Percentiles rank a stretch among this genome's conserved stretches.
These are phyloP conservation scores for Nakaseomyces bracarensis DNA, from an alignment of 1,139 yeast genomes.

Conservation along the genomic window DNA sequence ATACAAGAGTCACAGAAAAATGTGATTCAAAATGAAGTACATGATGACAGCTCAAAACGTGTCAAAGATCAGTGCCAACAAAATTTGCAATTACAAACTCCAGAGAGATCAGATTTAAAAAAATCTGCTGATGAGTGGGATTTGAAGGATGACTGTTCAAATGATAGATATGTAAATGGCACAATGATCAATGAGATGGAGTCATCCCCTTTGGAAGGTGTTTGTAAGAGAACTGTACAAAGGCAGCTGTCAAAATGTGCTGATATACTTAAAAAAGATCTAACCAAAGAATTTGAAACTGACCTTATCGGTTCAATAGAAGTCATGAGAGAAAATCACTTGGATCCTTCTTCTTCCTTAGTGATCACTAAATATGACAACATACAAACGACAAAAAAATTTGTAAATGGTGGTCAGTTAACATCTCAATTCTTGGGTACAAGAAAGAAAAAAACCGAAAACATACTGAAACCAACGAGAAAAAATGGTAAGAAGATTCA, in stretches of 20 bases:
- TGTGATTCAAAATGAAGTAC: too few species aligned
- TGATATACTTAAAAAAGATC: background rate
- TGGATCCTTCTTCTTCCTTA: background rate
- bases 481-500: constrained; percentile 10
- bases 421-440: constrained; percentile 3
- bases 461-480: constrained; percentile 3
- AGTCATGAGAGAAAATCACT: background rate
- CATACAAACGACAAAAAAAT: constrained; percentile 2
- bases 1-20: too few species aligned
- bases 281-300: constrained; percentile 8
- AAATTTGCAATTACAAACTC: constrained; percentile 12
- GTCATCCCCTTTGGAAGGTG: constrained; percentile 3
- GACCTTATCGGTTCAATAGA: constrained; percentile 8
- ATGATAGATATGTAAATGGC: background rate
- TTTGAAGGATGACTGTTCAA: background rate
- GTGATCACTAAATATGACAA: constrained; percentile 11
- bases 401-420: constrained; percentile 1
- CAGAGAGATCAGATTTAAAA: constrained; percentile 16
- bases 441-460: background rate
- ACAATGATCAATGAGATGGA: background rate
- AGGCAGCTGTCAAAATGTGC: background rate
- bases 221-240: background rate
- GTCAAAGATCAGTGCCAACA: too few species aligned
- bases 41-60: too few species aligned
- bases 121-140: constrained; percentile 17